Base-by-base conservation (phyloP, 2,329 filamentous ascomycete genomes). In the Aspergillus texensis region DNA sequence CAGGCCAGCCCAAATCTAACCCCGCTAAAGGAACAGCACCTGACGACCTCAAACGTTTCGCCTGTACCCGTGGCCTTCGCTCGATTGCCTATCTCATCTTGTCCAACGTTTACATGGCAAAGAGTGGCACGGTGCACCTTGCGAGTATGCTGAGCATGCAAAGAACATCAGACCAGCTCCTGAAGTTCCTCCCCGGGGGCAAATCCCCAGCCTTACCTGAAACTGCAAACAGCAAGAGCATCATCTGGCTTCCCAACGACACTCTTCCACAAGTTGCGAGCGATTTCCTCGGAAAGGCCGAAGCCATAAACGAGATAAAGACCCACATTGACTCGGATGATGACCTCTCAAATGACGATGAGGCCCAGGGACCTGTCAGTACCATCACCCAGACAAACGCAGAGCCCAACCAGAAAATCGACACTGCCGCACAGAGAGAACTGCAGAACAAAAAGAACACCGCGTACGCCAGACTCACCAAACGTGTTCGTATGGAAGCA, bases 61-160 rank as follows among this genome's bases (percentile, higher is more conserved):
- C 74, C 4, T 75, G 74, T 54, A 75, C 74, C 19, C 68, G 75
- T 14, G 76, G 76, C 4, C 68, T 78, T 36, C 73, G 72, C 32
- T 77, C 76, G 3, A 68, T 78, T n/a, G 74, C 76, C n/a, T 76
- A 73, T 57, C 56, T 78, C 6, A 68, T 76, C 39, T 55, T 77
- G 21, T 70, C 71, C 2, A 65, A 73, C 28, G 65, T 70, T 10
- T 64, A 57, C 24, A 69, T 71, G 58, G 72, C 70, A 1, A 70
- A 67, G 46, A 70, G 63, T 53, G 67, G 68, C 16, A 68, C 71
- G 1, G 64, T 75, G 16, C 75, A 77, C 58, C 59, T 77, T 9
- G 63, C 73, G 8, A 71, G 65, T 58, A 75, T 77, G 63, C 50
- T 74, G n/a, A 68, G 64, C 41, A 63, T 71, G 3, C 75, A 77